Evolutionary conservation across 2,329 filamentous ascomycete genomes (phyloP).

Genomic region (Cercospora nicotianae): DNA sequence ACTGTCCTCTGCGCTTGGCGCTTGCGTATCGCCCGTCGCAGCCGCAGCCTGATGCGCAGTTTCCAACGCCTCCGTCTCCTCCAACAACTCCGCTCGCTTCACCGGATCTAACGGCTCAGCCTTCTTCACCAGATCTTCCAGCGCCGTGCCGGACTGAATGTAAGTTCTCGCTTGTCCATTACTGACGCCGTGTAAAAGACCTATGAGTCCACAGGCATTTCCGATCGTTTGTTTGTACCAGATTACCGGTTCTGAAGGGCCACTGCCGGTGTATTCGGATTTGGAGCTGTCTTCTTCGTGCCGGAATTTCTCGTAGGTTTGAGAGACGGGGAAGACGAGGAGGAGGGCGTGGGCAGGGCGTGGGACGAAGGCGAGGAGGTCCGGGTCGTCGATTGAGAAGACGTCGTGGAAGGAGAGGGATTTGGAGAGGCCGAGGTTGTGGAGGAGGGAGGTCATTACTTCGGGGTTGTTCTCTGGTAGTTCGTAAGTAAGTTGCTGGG

Average conservation of each 20-base stretch:
- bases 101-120: constrained; percentile 69
- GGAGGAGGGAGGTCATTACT: constrained; percentile 80
- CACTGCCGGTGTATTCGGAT: constrained; percentile 66
- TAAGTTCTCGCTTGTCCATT: constrained; percentile 71
- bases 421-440: constrained; percentile 78
- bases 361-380: constrained; percentile 81
- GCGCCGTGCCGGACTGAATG: constrained; percentile 58
- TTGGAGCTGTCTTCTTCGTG: constrained; percentile 67
- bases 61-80: constrained; percentile 73
- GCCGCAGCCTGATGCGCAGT: constrained; percentile 77
- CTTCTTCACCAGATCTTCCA: constrained; percentile 65
- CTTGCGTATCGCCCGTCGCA: constrained; percentile 71
- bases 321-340: constrained; percentile 84
- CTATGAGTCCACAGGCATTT: constrained; percentile 91
- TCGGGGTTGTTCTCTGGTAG: constrained; percentile 72
- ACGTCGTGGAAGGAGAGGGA: constrained; percentile 83
- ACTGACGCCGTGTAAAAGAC: constrained; percentile 74
- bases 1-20: constrained; percentile 74
- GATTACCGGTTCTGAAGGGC: constrained; percentile 70
- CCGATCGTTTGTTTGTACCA: constrained; percentile 97
- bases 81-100: constrained; percentile 71
- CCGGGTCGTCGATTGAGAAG: constrained; percentile 82
- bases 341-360: constrained; percentile 85
- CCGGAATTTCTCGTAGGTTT: constrained; percentile 75
- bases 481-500: background rate